Conservation (phyloP, 345 rosid species). For the Murraya paniculata region DNA sequence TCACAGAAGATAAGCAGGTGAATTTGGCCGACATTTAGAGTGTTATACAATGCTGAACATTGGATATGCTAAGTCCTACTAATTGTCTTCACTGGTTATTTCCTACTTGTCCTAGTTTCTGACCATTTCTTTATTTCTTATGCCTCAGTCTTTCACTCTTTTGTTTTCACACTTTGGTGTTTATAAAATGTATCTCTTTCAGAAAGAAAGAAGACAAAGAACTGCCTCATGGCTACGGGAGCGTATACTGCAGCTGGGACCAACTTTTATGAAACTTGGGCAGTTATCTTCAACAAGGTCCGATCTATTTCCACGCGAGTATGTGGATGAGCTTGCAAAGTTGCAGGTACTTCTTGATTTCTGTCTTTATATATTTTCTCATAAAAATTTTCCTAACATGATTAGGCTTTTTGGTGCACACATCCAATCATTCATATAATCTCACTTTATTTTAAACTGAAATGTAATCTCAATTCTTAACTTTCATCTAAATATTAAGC, state of each 20-base stretch:
- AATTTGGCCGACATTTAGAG: neutral
- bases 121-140: neutral
- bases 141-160: neutral
- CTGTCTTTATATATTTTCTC: neutral
- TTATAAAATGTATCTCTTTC: conserved; percentile 26
- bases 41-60: neutral
- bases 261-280: conserved; percentile 94
- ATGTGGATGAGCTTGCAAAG: conserved; percentile 94
- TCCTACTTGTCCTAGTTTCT: conserved; percentile 1
- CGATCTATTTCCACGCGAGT: conserved; percentile 83
- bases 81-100: neutral
- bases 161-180: conserved; percentile 12
- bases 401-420: neutral
- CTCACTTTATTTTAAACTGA: neutral
- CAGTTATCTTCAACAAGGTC: conserved; percentile 94
- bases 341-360: conserved; percentile 61
- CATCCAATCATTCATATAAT: neutral
- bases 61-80: too few relatives aligned
- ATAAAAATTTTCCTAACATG: neutral
- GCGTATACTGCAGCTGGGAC: conserved; percentile 87
- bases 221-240: conserved; percentile 94
- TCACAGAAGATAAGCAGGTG: conserved; percentile 85
- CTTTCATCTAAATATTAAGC: conserved; percentile 5
- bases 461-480: neutral
- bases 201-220: conserved; percentile 65